phyloP scores from a whole-genome alignment of 1,284 basidiomycete species.

The Ganoderma lucidum region DNA sequence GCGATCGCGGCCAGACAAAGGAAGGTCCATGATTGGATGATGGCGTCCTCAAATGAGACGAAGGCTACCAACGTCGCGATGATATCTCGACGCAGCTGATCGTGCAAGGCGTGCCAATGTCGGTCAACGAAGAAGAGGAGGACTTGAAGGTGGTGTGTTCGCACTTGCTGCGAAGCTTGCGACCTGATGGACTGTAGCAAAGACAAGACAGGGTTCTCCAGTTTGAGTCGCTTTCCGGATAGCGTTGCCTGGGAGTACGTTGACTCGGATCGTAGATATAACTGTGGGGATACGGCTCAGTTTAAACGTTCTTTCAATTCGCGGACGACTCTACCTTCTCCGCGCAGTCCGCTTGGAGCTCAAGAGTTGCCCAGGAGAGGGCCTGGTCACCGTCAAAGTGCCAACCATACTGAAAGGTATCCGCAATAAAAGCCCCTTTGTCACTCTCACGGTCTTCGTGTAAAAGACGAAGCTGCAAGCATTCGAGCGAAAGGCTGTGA shows the following conservation, averaged over 20 bases:
- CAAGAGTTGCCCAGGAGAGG: slow-evolving; percentile 81
- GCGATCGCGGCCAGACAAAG: slow-evolving; percentile 79
- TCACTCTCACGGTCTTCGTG: slow-evolving; percentile 21
- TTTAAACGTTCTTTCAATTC: not conserved
- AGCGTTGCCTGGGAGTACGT: slow-evolving; percentile 48
- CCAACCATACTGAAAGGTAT: slow-evolving; percentile 75
- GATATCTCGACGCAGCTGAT: slow-evolving; percentile 62
- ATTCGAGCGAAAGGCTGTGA: slow-evolving; percentile 69
- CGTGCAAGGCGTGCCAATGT: slow-evolving; percentile 72
- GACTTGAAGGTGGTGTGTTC: slow-evolving; percentile 73
- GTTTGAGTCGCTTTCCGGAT: slow-evolving; percentile 55
- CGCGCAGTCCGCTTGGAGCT: slow-evolving; percentile 86
- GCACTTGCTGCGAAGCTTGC: slow-evolving; percentile 42
- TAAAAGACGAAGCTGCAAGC: slow-evolving; percentile 61
- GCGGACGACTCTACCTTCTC: slow-evolving; percentile 58
- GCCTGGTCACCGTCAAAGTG: slow-evolving; percentile 78
- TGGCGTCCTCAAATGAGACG: slow-evolving; percentile 69
- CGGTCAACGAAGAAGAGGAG: slow-evolving; percentile 86
- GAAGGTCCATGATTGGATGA: slow-evolving; percentile 84
- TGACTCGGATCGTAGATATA: slow-evolving; percentile 69
- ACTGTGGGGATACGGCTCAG: slow-evolving; percentile 46
- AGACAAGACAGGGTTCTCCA: slow-evolving; percentile 66
- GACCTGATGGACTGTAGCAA: slow-evolving; percentile 62
- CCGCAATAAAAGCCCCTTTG: slow-evolving; percentile 59
- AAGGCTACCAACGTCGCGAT: slow-evolving; percentile 63